Percentiles rank a stretch among this genome's conserved stretches.
Evolutionary conservation across 202 grass and related monocot genomes (phyloP).

Genomic region (Hordeum pubiflorum): DNA sequence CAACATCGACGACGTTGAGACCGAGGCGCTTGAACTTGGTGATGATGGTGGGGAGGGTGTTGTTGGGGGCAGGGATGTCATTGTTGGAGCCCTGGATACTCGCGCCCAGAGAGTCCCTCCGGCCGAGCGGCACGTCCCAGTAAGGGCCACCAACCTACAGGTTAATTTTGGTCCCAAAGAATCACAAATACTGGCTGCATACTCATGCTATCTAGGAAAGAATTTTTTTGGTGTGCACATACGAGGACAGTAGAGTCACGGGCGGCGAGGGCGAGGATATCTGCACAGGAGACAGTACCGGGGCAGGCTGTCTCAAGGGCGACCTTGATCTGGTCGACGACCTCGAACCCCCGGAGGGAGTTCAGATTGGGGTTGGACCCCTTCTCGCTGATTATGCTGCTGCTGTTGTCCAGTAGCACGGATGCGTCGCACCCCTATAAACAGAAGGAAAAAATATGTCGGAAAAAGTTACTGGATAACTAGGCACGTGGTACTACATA

Average conservation of each 20-base stretch:
- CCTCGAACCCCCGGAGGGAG: slow-evolving; percentile 70
- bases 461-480: neutral
- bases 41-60: slow-evolving; percentile 81
- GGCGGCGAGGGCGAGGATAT: slow-evolving; percentile 53
- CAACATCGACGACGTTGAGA: slow-evolving; percentile 54
- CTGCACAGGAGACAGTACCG: slow-evolving; percentile 64
- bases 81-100: slow-evolving; percentile 85
- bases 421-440: slow-evolving; percentile 77
- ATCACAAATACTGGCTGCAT: neutral
- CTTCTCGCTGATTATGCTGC: slow-evolving; percentile 71
- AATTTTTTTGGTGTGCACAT: neutral
- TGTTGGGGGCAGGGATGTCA: slow-evolving; percentile 73
- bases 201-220: neutral
- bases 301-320: slow-evolving; percentile 57
- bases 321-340: slow-evolving; percentile 67
- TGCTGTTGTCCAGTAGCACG: slow-evolving; percentile 62
- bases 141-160: slow-evolving; percentile 63
- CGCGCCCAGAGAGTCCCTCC: slow-evolving; percentile 65
- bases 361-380: slow-evolving; percentile 70
- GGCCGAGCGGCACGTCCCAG: slow-evolving; percentile 78
- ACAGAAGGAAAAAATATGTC: neutral
- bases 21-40: slow-evolving; percentile 70
- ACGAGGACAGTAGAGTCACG: slow-evolving; percentile 59
- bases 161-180: slow-evolving; percentile 13
- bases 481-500: neutral